phyloP scores from a whole-genome alignment of 192 early-diverging fungal species.

The Coemansia biformis region DNA sequence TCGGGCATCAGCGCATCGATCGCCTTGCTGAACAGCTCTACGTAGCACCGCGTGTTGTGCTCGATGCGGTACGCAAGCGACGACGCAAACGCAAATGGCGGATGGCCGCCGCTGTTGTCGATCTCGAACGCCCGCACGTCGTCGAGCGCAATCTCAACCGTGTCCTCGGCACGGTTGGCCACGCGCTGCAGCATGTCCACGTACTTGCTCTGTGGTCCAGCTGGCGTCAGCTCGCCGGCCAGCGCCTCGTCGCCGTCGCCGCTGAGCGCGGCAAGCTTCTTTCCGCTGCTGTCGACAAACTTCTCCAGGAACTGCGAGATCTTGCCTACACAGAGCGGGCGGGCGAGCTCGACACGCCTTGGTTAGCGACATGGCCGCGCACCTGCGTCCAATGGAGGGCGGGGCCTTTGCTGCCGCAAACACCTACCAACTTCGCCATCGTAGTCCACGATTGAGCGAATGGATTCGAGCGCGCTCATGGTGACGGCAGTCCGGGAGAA shows the following conservation, averaged over 20 bases:
- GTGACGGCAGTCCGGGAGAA: background rate
- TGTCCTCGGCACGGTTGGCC: conserved; percentile 57
- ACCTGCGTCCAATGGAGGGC: too few species aligned
- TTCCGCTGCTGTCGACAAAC: conserved; percentile 23
- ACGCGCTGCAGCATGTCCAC: conserved; percentile 55
- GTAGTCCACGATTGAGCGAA: conserved; percentile 42
- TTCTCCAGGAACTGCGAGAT: conserved; percentile 25
- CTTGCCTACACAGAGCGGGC: too few species aligned
- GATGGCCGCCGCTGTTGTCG: conserved; percentile 25
- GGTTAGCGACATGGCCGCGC: too few species aligned
- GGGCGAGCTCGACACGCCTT: too few species aligned
- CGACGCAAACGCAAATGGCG: conserved; percentile 24
- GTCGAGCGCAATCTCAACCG: conserved; percentile 61
- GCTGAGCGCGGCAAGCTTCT: conserved; percentile 15
- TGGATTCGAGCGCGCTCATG: conserved; percentile 45
- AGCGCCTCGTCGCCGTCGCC: conserved; percentile 9
- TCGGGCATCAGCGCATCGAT: conserved; percentile 64
- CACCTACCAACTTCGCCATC: conserved; percentile 40
- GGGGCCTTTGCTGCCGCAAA: too few species aligned
- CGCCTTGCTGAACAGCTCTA: conserved; percentile 68
- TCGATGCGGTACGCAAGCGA: conserved; percentile 64
- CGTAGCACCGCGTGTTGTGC: conserved; percentile 82
- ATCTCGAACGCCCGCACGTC: conserved; percentile 56
- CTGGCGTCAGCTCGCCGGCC: conserved; percentile 13
- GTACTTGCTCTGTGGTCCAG: conserved; percentile 39